Conservation (phyloP, 345 rosid genomes). For the Diplotaxis tenuifolia region DNA sequence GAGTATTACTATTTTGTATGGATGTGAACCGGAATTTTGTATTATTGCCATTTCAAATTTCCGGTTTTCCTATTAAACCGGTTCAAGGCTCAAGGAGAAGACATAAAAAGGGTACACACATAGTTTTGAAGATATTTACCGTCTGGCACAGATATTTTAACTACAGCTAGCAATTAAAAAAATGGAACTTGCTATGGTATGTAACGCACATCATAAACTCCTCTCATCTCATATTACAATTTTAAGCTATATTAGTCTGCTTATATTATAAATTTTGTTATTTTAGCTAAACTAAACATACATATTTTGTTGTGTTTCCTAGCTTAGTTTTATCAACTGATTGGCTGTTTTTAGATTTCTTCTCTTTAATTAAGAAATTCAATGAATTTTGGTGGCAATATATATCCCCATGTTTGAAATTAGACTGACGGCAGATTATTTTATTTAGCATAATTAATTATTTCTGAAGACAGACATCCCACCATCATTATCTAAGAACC, state of each 20-base stretch:
- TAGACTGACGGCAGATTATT: background rate
- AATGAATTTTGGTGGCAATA: background rate
- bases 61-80: conserved; percentile 1
- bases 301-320: background rate
- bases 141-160: conserved; percentile 10
- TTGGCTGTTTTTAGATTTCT: background rate
- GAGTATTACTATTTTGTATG: background rate
- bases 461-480: conserved; percentile 21
- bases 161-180: conserved; percentile 28
- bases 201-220: conserved; percentile 5
- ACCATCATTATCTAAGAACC: conserved; percentile 13
- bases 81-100: background rate
- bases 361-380: background rate
- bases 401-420: background rate
- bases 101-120: background rate
- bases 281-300: background rate
- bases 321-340: background rate
- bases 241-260: background rate
- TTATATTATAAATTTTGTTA: background rate
- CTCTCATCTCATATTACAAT: conserved; percentile 2
- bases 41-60: background rate
- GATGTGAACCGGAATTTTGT: background rate
- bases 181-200: conserved; percentile 8
- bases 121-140: background rate
- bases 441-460: background rate